Conservation (phyloP, 1,284 basidiomycete species). For the Ganoderma multipileum region DNA sequence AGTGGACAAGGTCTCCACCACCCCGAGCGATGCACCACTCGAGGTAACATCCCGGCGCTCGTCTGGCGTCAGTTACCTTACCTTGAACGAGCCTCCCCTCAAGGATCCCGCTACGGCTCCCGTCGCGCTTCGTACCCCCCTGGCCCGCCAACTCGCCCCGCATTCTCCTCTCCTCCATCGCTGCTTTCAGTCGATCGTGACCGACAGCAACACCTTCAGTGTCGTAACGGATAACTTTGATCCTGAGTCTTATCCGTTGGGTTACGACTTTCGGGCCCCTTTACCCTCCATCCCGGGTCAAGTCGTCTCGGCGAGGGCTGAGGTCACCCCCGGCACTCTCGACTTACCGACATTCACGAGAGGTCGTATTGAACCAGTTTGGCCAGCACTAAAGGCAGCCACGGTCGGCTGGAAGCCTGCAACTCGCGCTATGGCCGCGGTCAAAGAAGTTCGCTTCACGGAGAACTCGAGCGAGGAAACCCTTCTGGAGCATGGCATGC, state of each 20-base stretch:
- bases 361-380: not conserved
- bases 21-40: not conserved
- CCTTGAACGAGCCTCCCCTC: not conserved
- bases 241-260: conserved; percentile 1
- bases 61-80: conserved; percentile 1
- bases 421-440: not conserved
- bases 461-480: conserved; percentile 7
- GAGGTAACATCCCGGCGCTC: not conserved
- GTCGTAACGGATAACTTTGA: conserved; percentile 1
- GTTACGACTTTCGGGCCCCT: not conserved
- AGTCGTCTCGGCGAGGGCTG: not conserved
- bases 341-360: not conserved
- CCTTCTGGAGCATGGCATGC: not conserved
- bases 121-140: not conserved
- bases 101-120: not conserved
- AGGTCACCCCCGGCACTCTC: not conserved
- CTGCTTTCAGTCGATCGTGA: not conserved
- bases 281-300: not conserved
- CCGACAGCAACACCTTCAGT: not conserved
- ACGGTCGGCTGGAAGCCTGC: not conserved
- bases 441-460: not conserved
- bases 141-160: not conserved
- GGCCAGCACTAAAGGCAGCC: not conserved
- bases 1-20: not conserved
- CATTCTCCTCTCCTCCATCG: not conserved